Base-by-base conservation (phyloP, 1,284 basidiomycete species). In the Ustilago shanxiensis region DNA sequence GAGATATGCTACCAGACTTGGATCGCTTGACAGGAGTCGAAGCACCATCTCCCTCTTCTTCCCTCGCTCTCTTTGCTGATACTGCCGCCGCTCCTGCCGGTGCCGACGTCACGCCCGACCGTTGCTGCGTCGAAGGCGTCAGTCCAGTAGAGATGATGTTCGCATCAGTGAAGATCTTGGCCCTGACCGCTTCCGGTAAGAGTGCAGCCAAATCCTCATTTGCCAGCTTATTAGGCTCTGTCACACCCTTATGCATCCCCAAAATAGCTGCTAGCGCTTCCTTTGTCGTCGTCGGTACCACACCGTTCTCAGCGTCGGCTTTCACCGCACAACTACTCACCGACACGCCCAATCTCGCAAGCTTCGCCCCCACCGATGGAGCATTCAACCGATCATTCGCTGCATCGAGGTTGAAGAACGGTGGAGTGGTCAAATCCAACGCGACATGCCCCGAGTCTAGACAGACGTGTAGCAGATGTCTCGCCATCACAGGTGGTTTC, bases 241-340 rank as follows among this genome's bases (percentile, higher is more conserved):
- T 50, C 7, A 76, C 62, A 50, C 41, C 54, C 54, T 76, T 76
- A 56, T 76, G 73, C 20, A 72, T 16, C 2, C 73, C 68, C 20
- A 76, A 33, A 14, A 76, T 72, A 13, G 58, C 57, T 11, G 73
- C 45, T 2, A 71, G 68, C 0, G 73, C 66, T 24, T 76, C 65
- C 41, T 59, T 67, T 5, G 61, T 60, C 11, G 61, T 60, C 8
- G 52, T 28, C 4, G 57, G 20, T 10, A 45, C 55, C 26, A 20
- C 26, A 1, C 53, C 29, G 16, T 60, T 37, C 26, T 41, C 8
- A 0, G 55, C 29, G 4, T 59, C 55, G 1, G 57, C 10, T 41
- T 72, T 77, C 57, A 74, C 53, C 2, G 71, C 75, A 22, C 70
- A 73, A 39, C 66, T 73, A 39, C 57, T 77, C 37, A 77, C 61